Conservation (phyloP, 148 eudicot species). For the Tetragonia tetragonoides region DNA sequence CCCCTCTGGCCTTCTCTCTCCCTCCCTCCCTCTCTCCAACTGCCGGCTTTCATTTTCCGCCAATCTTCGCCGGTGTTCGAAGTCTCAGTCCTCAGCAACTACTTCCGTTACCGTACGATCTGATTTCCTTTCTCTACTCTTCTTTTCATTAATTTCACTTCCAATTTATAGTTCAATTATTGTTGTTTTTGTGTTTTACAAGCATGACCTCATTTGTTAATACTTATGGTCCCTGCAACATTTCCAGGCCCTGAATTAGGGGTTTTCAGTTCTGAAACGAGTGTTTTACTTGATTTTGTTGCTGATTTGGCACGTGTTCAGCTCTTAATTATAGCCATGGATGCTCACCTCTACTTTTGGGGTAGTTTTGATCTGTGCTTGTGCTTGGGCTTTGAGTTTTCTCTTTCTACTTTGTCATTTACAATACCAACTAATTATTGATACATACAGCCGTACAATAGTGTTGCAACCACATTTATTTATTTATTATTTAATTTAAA, state of each 20-base stretch:
- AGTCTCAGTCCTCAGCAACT: background rate
- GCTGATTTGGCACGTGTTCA: slow-evolving; percentile 30
- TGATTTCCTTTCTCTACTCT: background rate
- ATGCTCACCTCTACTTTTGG: slow-evolving; percentile 24
- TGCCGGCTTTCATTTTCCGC: background rate
- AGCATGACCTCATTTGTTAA: background rate
- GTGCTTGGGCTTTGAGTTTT: slow-evolving; percentile 13
- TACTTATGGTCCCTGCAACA: background rate
- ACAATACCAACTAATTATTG: background rate
- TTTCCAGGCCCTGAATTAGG: background rate
- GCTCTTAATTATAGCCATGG: slow-evolving; percentile 33
- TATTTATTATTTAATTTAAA: background rate
- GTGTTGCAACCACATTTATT: background rate
- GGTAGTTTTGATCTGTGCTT: slow-evolving; percentile 20
- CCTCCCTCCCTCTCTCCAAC: background rate
- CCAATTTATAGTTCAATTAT: background rate
- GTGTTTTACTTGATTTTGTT: slow-evolving; percentile 8
- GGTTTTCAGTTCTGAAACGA: background rate
- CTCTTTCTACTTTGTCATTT: background rate
- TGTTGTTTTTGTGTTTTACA: background rate
- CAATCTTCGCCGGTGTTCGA: background rate
- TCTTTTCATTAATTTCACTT: background rate
- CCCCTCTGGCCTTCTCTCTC: background rate
- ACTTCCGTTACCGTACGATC: slow-evolving; percentile 1
- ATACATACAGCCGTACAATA: background rate